These are phyloP conservation scores for Mrakia blollopis DNA, from an alignment of 768 basidiomycete genomes.

Conservation along the genomic window DNA sequence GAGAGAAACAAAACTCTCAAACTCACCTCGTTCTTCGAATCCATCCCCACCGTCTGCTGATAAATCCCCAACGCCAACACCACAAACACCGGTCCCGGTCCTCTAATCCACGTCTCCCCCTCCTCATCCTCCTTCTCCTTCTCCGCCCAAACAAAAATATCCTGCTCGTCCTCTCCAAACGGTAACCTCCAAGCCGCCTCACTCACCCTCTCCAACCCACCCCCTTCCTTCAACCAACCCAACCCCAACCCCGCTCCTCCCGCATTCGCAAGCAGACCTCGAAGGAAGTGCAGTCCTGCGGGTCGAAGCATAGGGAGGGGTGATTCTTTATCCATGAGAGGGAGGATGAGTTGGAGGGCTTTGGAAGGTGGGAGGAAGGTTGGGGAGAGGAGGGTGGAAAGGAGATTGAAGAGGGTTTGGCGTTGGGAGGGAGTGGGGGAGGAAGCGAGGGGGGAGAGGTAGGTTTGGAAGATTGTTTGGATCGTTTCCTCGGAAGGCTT, in stretches of 20 bases:
- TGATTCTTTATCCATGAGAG: not conserved
- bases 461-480: constrained; percentile 12
- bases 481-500: not conserved
- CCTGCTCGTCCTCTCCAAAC: constrained; percentile 1
- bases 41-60: not conserved
- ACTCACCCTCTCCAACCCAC: not conserved
- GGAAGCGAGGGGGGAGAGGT: constrained; percentile 18
- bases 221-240: constrained; percentile 2
- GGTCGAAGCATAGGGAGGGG: constrained; percentile 3
- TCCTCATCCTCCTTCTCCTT: constrained; percentile 3
- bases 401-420: not conserved
- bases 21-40: constrained; percentile 6
- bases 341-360: not conserved
- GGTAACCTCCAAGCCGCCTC: not conserved
- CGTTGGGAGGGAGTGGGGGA: not conserved
- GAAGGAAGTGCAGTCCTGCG: constrained; percentile 12
- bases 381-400: not conserved
- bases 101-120: constrained; percentile 24
- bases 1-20: not conserved
- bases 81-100: constrained; percentile 23
- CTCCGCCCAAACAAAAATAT: constrained; percentile 10
- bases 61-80: constrained; percentile 21
- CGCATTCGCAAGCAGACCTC: not conserved
- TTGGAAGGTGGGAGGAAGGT: not conserved
- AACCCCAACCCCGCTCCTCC: not conserved